A percentile compares a stretch with the other conserved stretches of the same genome.
Conservation (phyloP, 2,329 filamentous ascomycete species). For the Periglandula ipomoeae region DNA sequence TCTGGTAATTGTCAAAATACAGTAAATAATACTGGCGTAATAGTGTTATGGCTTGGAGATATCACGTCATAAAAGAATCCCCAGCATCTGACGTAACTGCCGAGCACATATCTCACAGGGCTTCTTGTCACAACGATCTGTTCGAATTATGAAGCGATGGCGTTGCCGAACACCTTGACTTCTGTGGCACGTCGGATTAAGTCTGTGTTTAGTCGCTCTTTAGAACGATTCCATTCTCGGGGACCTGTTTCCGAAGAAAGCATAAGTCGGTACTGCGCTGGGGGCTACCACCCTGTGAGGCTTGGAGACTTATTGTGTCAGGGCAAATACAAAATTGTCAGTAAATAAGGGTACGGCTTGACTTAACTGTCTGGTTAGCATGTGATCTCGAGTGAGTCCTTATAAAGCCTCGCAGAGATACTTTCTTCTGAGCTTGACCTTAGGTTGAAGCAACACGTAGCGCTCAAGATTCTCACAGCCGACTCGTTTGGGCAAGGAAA, state of each 20-base stretch:
- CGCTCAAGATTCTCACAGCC: conserved; percentile 19
- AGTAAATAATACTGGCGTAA: no score
- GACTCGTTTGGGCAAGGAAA: conserved; percentile 8
- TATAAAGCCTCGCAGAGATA: not conserved
- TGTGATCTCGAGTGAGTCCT: conserved; percentile 9
- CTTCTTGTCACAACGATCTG: no score
- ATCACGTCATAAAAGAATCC: no score
- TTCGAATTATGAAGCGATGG: no score
- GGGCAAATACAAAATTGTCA: conserved; percentile 14
- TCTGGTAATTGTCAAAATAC: no score
- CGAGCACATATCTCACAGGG: no score
- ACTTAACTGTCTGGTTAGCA: conserved; percentile 19
- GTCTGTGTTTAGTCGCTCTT: not conserved
- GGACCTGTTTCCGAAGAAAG: conserved; percentile 12
- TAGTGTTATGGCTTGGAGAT: no score
- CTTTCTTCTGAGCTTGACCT: not conserved
- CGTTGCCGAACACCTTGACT: no score
- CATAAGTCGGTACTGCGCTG: conserved; percentile 12
- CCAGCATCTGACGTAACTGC: no score
- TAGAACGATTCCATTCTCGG: not conserved
- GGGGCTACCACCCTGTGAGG: conserved; percentile 15
- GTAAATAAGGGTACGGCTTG: conserved; percentile 17
- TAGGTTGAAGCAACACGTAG: conserved; percentile 14
- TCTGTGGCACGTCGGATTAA: conserved; percentile 2
- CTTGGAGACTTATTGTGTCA: conserved; percentile 15